Base-by-base conservation (phyloP, 1,284 basidiomycete genomes). In the Boletus mariae region DNA sequence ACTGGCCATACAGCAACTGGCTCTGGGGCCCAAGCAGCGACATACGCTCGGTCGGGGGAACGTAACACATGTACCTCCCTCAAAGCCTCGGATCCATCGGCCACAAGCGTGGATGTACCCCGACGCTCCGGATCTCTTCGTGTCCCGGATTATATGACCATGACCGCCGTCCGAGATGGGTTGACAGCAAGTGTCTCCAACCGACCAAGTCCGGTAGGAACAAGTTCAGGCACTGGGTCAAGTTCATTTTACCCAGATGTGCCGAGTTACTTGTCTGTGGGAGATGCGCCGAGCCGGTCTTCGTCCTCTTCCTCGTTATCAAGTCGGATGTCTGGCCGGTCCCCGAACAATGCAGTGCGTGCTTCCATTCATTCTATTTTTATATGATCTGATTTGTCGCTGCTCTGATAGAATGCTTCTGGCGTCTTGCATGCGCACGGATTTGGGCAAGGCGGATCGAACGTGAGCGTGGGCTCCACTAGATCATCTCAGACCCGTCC, bases 241-340 rank as follows among this genome's bases (percentile, higher is more conserved):
- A 3, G 44, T 9, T 45, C 61, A 5, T 61, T 59, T 31, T 69
- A 66, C 20, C 45, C 56, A 9, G 64, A 70, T 51, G 55, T 55
- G 12, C 59, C 63, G 28, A 57, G 17, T 23, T 71, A 56, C 28
- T 17, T 70, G 43, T 47, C 59, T 3, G 20, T 57, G 15, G 54
- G 61, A 26, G 66, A 71, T 4, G 52, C 51, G 1, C 67, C 66
- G 26, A 68, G 66, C 44, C 67, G 66, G 29, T 68, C 69, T 5
- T 68, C 66, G n/a, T 68, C 66, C 1, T 66, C 63, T 9, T 68
- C 66, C 4, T 68, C 66, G n/a, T 51, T 70, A 43, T 71, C 65
- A 10, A 67, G 69, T 48, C 69, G 65, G 41, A 56, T 65, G 60
- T 69, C 65, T 13, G 64, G 64, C 34, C 56, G 67, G 51, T 69